Base-by-base conservation (phyloP, 2,329 filamentous ascomycete genomes). In the Xylariaceae sp. region DNA sequence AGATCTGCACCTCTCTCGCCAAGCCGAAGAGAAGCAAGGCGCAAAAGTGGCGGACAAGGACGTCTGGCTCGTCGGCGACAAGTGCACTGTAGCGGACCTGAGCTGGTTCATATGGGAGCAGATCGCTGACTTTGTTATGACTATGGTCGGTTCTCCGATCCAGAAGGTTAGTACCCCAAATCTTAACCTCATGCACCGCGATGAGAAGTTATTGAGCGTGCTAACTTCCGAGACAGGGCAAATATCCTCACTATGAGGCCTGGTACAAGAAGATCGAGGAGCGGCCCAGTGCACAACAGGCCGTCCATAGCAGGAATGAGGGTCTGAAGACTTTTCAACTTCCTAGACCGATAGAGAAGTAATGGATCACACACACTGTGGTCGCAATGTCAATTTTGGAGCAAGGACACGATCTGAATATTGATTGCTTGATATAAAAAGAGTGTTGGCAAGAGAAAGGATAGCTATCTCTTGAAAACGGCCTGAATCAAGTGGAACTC, bases 1-100 rank as follows among this genome's bases (percentile, higher is more conserved):
- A 4, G 75, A 82, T 31, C 56, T 61, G 6, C 69, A 71, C 36
- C 66, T 80, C 24, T 58, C 58, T 7, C 50, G 58, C 12, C 58
- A 43, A 26, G 58, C 58, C 1, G 58, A 54, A 8, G 58, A 58
- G 46, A 58, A 51, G 47, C 55, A 61, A 34, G 55, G 58, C 4
- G 57, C 67, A 45, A 66, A 65, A 46, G 51, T 48, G 1, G 37
- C 43, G 5, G 52, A 36, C 2, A 61, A 58, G 37, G 53, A 53
- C 33, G 44, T 53, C 31, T 66, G 58, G 56, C 52, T 67, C n/a
- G 62, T 67, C 8, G 62, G 63, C 28, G 48, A 59, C 44, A 63
- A 65, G 53, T 41, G 53, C 39, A 63, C 63, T 3, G 62, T 55
- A 5, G 63, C 62, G 26, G 64, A 66, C 21, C 54, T 66, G 16